Evolutionary conservation across 306 rosid species (phyloP), one percentile per base, ranked within the genome.

Genomic region (Hylodesmum podocarpum): DNA sequence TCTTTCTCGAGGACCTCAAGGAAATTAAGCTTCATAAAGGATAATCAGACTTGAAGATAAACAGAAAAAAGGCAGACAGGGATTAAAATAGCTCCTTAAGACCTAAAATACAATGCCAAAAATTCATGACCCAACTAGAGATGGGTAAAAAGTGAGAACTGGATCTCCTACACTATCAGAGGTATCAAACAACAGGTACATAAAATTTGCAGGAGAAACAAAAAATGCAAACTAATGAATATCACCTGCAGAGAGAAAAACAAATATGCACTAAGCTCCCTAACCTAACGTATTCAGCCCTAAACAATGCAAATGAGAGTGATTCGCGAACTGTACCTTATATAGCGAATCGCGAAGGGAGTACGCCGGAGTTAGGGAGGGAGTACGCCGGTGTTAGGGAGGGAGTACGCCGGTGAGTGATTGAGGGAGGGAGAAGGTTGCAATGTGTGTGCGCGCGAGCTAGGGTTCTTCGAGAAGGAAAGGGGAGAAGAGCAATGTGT

Each of bases 151-250:
- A 3, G 34, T 51, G 57, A 76, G 55, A 66, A 43, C 12, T 51
- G 14, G 59, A 54, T 53, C 43, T 10, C 29, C 40, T 39, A 51
- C 14, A 36, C 25, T 76, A 6, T 62, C 39, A 33, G 70, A 46
- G 18, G 22, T 24, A 3, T 19, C 36, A 54, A 43, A 24, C 44
- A 37, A 65, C 66, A 16, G 28, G 41, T 24, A 36, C 9, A 65
- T n/a, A 76, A 33, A 76, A 51, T 59, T 78, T 61, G 55, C 15
- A 40, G 22, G 50, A 31, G 57, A 41, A 53, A 79, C 59, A 72
- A 77, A n/a, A 49, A 39, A 37, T 50, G 47, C 4, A 62, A 33
- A 28, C 10, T 9, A 22, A 57, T 29, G 41, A 37, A 22, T 5
- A 65, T 16, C 37, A 55, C 36, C 70, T 40, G 29, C 28, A 19